Evolutionary conservation across 495 filamentous ascomycete species (phyloP), one percentile per base, ranked within the genome.

Genomic region (Lasiosphaeria ovina): DNA sequence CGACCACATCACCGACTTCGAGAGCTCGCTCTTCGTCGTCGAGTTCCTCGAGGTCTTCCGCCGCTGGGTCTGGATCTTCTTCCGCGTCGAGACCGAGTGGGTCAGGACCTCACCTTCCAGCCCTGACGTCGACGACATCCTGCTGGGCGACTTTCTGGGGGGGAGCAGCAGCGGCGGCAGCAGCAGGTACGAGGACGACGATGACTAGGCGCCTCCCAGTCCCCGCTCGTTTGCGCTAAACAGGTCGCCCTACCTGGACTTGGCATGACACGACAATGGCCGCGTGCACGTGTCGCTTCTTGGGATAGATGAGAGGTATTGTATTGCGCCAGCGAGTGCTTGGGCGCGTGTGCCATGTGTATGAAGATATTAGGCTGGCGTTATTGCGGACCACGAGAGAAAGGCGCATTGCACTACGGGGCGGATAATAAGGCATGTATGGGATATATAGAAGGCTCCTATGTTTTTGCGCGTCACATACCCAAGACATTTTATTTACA

Each of bases 61-160:
- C 45, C 82, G 94, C 16, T 97, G 93, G 92, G 83, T 98, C 65
- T 98, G 94, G 94, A 90, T 94, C 50, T 97, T 98, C 74, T 92
- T 98, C 71, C 84, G 94, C 3, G 85, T 92, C 31, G 94, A 98
- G 79, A 89, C 90, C 24, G 94, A 98, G 78, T 96, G 89, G 89
- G 82, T 91, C 51, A 74, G 78, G 47, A 79, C 71, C 57, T 70
- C 68, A 3, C 52, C 59, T 2, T 62, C 65, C 1, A 76, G 77
- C 10, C 65, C 73, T 33, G 78, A 68, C 4, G 60, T 65, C 34
- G 73, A 79, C 47, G 77, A 79, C 59, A 76, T 82, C 49, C 55
- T 80, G 54, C 66, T 82, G 42, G 69, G 69, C 52, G 74, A 80
- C 52, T 79, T 74, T 61, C 72, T 75, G 33, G 74, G 72, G 9